Evolutionary conservation across 75 land plant species (phyloP).

Genomic region (Pinus albicaulis): DNA sequence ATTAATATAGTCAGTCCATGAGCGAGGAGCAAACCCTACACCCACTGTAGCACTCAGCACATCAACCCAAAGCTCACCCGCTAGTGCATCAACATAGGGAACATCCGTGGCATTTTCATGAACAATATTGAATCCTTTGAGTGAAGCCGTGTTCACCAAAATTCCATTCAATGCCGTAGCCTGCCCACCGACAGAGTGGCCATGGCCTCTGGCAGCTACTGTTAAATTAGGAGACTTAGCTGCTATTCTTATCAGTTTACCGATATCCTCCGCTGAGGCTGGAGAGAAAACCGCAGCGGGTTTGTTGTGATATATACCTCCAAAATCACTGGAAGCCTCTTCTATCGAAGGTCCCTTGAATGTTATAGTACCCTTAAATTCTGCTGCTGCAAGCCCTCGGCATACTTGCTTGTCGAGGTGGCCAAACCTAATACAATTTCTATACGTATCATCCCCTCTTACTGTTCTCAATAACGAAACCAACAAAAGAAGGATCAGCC

Average conservation of each 20-base stretch:
- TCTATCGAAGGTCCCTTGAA: background rate
- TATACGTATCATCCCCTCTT: background rate
- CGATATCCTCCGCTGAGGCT: constrained; percentile 15
- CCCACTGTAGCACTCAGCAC: no score
- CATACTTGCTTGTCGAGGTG: background rate
- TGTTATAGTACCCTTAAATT: background rate
- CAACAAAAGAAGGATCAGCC: no score
- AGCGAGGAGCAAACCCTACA: no score
- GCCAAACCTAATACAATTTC: background rate
- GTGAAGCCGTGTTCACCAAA: constrained; percentile 59
- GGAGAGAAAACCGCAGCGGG: no score
- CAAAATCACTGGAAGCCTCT: no score
- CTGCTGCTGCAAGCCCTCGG: background rate
- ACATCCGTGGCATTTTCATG: background rate
- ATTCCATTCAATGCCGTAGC: constrained; percentile 67
- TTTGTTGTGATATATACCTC: no score
- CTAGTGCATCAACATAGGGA: no score
- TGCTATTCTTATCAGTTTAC: constrained; percentile 29
- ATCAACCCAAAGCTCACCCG: no score
- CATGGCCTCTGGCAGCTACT: constrained; percentile 50
- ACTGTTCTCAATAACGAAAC: no score
- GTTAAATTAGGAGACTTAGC: constrained; percentile 37
- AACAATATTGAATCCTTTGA: no score
- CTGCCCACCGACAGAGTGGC: constrained; percentile 62
- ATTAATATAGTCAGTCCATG: no score